A percentile compares a stretch with the other conserved stretches of the same genome.
phyloP scores from a whole-genome alignment of 345 rosid genomes.

The Gossypioides kirkii region DNA sequence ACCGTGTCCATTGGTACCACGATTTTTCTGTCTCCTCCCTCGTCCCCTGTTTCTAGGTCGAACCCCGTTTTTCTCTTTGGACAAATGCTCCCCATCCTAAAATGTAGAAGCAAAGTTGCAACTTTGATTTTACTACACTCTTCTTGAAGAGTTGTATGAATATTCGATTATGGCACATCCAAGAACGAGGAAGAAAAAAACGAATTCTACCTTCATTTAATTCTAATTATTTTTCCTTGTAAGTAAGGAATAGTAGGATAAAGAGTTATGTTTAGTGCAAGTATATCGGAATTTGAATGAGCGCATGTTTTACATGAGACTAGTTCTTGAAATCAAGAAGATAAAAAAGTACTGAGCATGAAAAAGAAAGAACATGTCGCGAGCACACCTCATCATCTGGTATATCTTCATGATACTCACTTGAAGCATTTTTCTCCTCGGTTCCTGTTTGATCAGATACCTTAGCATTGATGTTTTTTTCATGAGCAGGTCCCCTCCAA shows the following conservation, averaged over 20 bases:
- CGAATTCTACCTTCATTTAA: background rate
- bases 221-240: background rate
- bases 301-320: background rate
- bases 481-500: conserved; percentile 52
- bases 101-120: background rate
- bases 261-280: background rate
- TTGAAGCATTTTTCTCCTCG: conserved; percentile 39
- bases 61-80: conserved; percentile 58
- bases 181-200: background rate
- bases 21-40: conserved; percentile 46
- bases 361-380: background rate
- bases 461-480: conserved; percentile 37
- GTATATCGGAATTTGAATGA: background rate
- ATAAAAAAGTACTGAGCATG: background rate
- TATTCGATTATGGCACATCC: background rate
- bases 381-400: conserved; percentile 55
- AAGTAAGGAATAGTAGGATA: background rate
- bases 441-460: conserved; percentile 40
- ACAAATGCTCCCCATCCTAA: conserved; percentile 44
- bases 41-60: conserved; percentile 43
- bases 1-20: conserved; percentile 47
- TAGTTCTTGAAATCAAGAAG: background rate
- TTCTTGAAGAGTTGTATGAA: background rate
- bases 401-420: conserved; percentile 41
- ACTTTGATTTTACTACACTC: too few relatives aligned